Conservation (phyloP, 2,329 filamentous ascomycete genomes). For the Chaetomiaceae sp. region DNA sequence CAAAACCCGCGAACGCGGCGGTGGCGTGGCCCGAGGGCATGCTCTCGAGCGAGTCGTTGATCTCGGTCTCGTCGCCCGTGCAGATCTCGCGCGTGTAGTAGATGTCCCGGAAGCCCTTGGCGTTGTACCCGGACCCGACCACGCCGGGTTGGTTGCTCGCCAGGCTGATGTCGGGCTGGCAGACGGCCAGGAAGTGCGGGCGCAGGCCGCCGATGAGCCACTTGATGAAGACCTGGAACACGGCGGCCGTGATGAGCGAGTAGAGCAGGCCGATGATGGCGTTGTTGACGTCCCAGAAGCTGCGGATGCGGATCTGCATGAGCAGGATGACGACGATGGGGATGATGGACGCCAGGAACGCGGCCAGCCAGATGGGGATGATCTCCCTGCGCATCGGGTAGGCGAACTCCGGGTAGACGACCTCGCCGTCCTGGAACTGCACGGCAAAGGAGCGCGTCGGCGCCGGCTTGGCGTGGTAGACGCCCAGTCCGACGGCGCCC, state of each 20-base stretch:
- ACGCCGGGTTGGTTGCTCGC: slow-evolving; percentile 40
- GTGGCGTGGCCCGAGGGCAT: slow-evolving; percentile 73
- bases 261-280: slow-evolving; percentile 65
- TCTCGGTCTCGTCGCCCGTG: slow-evolving; percentile 59
- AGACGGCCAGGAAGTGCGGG: slow-evolving; percentile 67
- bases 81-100: slow-evolving; percentile 69
- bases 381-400: slow-evolving; percentile 68
- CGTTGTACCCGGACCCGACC: slow-evolving; percentile 38
- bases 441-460: slow-evolving; percentile 67
- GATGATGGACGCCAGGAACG: slow-evolving; percentile 59
- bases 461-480: slow-evolving; percentile 61
- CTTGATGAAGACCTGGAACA: slow-evolving; percentile 74
- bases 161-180: slow-evolving; percentile 54
- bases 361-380: slow-evolving; percentile 66
- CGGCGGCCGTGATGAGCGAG: slow-evolving; percentile 63
- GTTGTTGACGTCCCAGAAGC: slow-evolving; percentile 69
- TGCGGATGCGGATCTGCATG: slow-evolving; percentile 63
- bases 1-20: slow-evolving; percentile 67
- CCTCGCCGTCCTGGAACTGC: slow-evolving; percentile 60
- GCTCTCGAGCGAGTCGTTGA: slow-evolving; percentile 65
- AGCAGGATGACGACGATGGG: slow-evolving; percentile 61
- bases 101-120: slow-evolving; percentile 51
- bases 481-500: slow-evolving; percentile 63
- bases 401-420: slow-evolving; percentile 66
- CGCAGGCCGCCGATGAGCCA: slow-evolving; percentile 69